Evolutionary conservation across 2,329 filamentous ascomycete species (phyloP).

Genomic region (Paramyrothecium sp.): DNA sequence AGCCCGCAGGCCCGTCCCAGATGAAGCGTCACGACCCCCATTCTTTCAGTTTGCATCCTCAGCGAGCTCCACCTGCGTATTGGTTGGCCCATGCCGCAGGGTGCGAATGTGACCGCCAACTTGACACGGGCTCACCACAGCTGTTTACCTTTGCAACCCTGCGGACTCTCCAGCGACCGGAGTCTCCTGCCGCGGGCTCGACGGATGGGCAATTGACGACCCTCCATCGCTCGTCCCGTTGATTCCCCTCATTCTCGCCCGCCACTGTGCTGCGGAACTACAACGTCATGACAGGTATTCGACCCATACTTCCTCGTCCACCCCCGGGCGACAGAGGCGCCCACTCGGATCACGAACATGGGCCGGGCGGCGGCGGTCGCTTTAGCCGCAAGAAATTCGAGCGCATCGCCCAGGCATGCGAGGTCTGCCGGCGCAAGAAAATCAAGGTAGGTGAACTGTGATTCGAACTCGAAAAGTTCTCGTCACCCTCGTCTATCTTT

Average conservation of each 20-base stretch:
- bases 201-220: no score
- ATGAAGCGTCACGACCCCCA: background rate
- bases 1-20: background rate
- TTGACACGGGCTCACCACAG: no score
- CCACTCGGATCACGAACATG: background rate
- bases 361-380: background rate
- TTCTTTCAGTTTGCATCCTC: background rate
- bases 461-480: no score
- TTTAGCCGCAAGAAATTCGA: background rate
- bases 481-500: background rate
- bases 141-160: no score
- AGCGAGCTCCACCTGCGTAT: no score
- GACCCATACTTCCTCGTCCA: background rate
- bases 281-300: background rate
- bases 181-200: no score
- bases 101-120: no score
- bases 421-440: background rate
- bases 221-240: no score
- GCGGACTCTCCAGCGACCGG: no score
- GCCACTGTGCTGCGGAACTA: no score
- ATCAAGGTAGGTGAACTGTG: background rate
- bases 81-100: no score
- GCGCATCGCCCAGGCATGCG: background rate
- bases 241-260: no score
- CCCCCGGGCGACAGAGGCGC: background rate